Base-by-base conservation (phyloP, 1,284 basidiomycete genomes). In the Rhodotorula sp. region DNA sequence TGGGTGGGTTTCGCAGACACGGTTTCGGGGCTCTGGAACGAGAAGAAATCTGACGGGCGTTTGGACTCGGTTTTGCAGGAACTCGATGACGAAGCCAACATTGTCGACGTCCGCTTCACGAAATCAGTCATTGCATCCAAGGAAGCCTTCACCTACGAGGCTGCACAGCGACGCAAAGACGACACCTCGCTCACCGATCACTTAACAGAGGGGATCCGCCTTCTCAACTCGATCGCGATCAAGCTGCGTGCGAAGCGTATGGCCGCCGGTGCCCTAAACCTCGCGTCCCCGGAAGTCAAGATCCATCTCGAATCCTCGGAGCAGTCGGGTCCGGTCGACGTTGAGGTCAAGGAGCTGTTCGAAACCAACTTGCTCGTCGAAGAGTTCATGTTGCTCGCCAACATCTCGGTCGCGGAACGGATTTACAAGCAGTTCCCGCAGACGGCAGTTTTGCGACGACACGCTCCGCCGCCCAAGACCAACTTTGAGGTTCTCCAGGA, bases 311-410 rank as follows among this genome's bases (percentile, higher is more conserved):
- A 96, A 79, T 93, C 89, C 72, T 84, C 92, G 5, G 96, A 99
- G 80, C 91, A 90, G 1, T 90, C 91, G 0, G 95, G 94, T 67
- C 96, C 96, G 0, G 92, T 98, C 73, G 69, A 70, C 42, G 95
- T 99, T 6, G 95, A 98, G 82, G 94, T 96, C 80, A 99, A 99
- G 81, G 89, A 94, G 78, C 81, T 91, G 78, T 83, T 86, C 48
- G 95, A 99, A 82, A 99, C 96, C 18, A 99, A 99, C 80, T 94
- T 91, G 74, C 83, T 99, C 17, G 96, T 99, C 3, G 96, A 99
- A 80, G 96, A 99, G 82, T 99, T 99, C 81, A 99, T 99, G 96
- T 83, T 99, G 72, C 87, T 99, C 67, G 96, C 96, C 42, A 99
- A 99, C 79, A 91, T 96, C 76, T 93, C 90, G 72, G 96, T 98